Conservation (phyloP, 1,284 basidiomycete species). For the Sanghuangporus sanghuang region DNA sequence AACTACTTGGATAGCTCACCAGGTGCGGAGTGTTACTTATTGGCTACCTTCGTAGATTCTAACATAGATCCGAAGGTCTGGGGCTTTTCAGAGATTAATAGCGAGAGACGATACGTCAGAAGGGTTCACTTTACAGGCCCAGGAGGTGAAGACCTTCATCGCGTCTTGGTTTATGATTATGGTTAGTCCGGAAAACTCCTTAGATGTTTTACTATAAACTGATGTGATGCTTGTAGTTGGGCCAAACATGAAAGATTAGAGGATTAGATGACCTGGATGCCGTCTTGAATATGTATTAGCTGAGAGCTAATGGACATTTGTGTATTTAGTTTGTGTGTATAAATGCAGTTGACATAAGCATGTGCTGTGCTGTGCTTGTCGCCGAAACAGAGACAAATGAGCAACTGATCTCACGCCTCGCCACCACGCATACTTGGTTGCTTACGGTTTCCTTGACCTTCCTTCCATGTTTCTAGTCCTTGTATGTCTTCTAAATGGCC, state of each 20-base stretch:
- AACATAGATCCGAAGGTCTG: slow-evolving; percentile 43
- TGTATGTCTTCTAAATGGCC: neutral
- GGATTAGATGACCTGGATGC: too few species aligned
- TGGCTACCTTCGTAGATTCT: neutral
- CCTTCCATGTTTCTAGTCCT: neutral
- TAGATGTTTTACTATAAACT: neutral
- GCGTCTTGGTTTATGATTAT: slow-evolving; percentile 65
- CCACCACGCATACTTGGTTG: neutral
- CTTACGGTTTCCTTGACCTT: neutral
- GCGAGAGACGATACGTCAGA: slow-evolving; percentile 55
- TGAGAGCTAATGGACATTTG: too few species aligned
- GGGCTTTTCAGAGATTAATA: slow-evolving; percentile 60
- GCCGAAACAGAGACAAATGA: neutral
- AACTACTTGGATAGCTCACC: slow-evolving; percentile 48
- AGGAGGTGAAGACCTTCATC: slow-evolving; percentile 49
- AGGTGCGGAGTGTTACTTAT: slow-evolving; percentile 31
- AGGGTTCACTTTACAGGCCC: slow-evolving; percentile 65
- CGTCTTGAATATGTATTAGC: too few species aligned
- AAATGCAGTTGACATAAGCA: neutral
- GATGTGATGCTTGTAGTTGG: slow-evolving; percentile 1
- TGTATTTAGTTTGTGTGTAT: neutral
- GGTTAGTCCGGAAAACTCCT: slow-evolving; percentile 25
- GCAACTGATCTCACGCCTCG: neutral
- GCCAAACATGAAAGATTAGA: slow-evolving; percentile 7
- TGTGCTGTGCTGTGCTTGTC: neutral